Evolutionary conservation across 2,329 filamentous ascomycete species (phyloP), one percentile per base, ranked within the genome.

Genomic region (Tolypocladium ovalisporum): DNA sequence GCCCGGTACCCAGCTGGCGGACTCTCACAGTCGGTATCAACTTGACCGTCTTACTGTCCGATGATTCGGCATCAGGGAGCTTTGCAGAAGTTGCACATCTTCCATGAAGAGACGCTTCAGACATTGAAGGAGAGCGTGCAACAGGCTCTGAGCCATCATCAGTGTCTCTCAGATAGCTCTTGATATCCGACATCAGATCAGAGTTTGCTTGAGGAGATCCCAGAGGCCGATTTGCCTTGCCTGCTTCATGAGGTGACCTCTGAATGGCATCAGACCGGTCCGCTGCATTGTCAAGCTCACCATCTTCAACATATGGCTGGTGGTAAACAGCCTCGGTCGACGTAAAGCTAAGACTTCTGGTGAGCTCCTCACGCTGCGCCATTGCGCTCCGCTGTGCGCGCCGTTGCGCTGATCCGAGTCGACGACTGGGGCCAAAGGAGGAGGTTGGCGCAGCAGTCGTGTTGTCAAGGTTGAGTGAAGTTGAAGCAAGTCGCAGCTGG

Each of bases 341-440:
- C 7, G 27, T 17, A 34, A 24, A 13, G 54, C 44, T 39, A 3
- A 36, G 9, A 12, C 37, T 27, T 24, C 37, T 39, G 22, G 24
- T 32, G 12, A 12, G 32, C 32, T 35, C 19, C 9, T 24, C 54
- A 34, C 17, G 34, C 17, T 59, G 57, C 19, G 54, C 37, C 1
- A 59, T 58, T 12, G 62, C 57, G 13, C 60, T 61, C 29, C 69
- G 60, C 49, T 70, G 63, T 24, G 64, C 66, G 54, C 69, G 63
- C 13, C 69, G 67, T 19, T 64, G 62, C 29, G 64, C 62, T 32
- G 69, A 67, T 34, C 67, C 64, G 35, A 60, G 51, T 19, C 51
- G 62, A 24, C 68, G 64, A 13, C 61, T 59, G 4, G 66, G 63
- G 35, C 57, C 62, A 54, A 64, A 66, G 9, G 61, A 57, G 0